A percentile compares a stretch with the other conserved stretches of the same genome.
Evolutionary conservation across 1,284 basidiomycete species (phyloP).

Genomic region (Ceratorhiza oryzae-sativae): DNA sequence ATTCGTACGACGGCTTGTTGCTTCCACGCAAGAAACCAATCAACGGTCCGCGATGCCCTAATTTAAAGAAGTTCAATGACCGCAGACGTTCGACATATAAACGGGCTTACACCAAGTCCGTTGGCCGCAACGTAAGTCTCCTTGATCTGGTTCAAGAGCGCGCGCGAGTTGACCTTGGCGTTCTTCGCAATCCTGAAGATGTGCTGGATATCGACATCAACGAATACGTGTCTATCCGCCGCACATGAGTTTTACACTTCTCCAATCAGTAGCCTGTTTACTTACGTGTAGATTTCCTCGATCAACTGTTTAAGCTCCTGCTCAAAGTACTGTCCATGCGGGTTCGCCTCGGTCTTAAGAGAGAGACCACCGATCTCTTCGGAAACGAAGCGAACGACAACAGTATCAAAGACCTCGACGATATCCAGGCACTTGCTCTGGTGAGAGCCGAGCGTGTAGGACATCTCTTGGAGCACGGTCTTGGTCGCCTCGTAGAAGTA

Average conservation of each 20-base stretch:
- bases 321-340: conserved; percentile 66
- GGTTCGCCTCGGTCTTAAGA: conserved; percentile 66
- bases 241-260: background rate
- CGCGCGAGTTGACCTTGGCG: conserved; percentile 51
- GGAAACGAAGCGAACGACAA: conserved; percentile 73
- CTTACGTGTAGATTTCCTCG: conserved; percentile 72
- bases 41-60: conserved; percentile 58
- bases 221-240: conserved; percentile 67
- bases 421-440: conserved; percentile 67
- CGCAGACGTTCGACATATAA: conserved; percentile 43
- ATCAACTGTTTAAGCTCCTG: conserved; percentile 68
- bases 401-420: conserved; percentile 71
- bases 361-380: conserved; percentile 73
- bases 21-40: conserved; percentile 58
- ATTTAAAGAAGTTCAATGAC: conserved; percentile 53
- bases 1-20: conserved; percentile 52
- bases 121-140: conserved; percentile 21
- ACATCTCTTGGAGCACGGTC: conserved; percentile 41
- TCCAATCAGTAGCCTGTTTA: conserved; percentile 27
- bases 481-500: conserved; percentile 40
- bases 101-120: conserved; percentile 3
- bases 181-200: conserved; percentile 62
- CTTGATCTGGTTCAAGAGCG: conserved; percentile 13
- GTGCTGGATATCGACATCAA: conserved; percentile 67
- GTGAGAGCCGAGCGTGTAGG: conserved; percentile 57